Base-by-base conservation (phyloP, 2,329 filamentous ascomycete genomes). In the Parastagonospora nodorum region DNA sequence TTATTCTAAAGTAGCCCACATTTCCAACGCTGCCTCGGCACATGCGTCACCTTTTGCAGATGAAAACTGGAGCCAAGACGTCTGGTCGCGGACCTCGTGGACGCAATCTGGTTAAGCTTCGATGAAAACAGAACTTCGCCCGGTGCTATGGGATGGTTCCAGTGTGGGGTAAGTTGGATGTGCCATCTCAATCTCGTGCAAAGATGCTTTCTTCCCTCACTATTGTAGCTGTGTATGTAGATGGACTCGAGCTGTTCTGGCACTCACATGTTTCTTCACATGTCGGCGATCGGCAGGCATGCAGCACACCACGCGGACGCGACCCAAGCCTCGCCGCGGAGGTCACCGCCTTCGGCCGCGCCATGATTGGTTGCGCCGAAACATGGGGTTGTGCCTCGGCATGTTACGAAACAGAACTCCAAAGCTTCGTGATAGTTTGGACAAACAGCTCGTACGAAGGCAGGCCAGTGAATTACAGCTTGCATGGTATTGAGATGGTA, bases 41-140 rank as follows among this genome's bases (percentile, higher is more conserved):
- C 33, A 12, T 45, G 14, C 28, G 36, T 46, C 35, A 32, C 35
- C 41, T 42, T 29, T 37, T 41, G 30, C 37, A 28, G 33, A 45
- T 53, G 39, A 51, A 55, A 53, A 51, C 43, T 45, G 42, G 55
- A 24, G 55, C 55, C 55, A 50, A 52, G 46, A 12, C 9, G 14
- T n/a, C 35, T 36, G 33, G 48, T 42, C 39, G 42, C 40, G 36
- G 33, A 29, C 43, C 46, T 11, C 42, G 39, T n/a, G 35, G 35
- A 37, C 19, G 19, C 3, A 24, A 24, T 24, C 19, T 24, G 19
- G 3, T 24, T 24, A 24, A 24, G 19, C 19, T 24, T 24, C 19
- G 19, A 24, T 24, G 19, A 24, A 24, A 24, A 24, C 19, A 24
- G 19, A 24, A 24, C 3, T 3, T 3, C 19, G 19, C 19, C 19